Evolutionary conservation across 805 yeast species (phyloP).

Genomic region (Clavispora vitiphila): DNA sequence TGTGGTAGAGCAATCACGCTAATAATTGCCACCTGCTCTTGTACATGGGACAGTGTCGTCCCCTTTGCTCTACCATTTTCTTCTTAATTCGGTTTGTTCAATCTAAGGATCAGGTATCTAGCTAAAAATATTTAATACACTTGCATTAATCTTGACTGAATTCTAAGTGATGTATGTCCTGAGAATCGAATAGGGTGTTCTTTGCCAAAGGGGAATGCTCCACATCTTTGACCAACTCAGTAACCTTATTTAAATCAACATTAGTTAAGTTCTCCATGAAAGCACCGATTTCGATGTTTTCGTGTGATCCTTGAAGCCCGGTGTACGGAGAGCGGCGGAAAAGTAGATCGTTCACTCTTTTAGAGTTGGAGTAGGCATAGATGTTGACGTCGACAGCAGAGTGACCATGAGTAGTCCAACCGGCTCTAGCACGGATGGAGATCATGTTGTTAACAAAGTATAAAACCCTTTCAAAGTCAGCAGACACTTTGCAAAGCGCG

Average conservation of each 20-base stretch:
- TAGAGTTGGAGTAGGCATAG: constrained; percentile 68
- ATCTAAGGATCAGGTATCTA: not conserved
- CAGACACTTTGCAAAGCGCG: constrained; percentile 12
- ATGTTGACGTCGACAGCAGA: constrained; percentile 94
- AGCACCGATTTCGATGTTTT: constrained; percentile 78
- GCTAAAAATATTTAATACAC: not conserved
- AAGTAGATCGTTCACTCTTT: constrained; percentile 34
- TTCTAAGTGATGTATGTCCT: constrained; percentile 1
- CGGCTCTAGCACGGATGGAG: constrained; percentile 78
- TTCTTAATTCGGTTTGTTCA: not conserved
- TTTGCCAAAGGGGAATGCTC: constrained; percentile 37
- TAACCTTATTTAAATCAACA: constrained; percentile 44
- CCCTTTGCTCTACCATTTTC: not conserved
- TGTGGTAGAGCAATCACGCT: not conserved
- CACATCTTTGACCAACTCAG: constrained; percentile 45
- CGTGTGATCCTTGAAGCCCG: constrained; percentile 71
- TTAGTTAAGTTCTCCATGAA: constrained; percentile 58
- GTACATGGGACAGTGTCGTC: no score
- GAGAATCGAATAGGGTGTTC: not conserved
- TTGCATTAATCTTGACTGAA: not conserved
- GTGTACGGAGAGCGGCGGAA: constrained; percentile 22
- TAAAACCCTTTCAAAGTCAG: constrained; percentile 34
- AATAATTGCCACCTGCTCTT: no score
- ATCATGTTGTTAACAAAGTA: constrained; percentile 64
- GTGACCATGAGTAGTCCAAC: constrained; percentile 98